These are phyloP conservation scores for Cladosporium cucumerinum DNA, from an alignment of 2,329 filamentous ascomycete species.

Conservation along the genomic window DNA sequence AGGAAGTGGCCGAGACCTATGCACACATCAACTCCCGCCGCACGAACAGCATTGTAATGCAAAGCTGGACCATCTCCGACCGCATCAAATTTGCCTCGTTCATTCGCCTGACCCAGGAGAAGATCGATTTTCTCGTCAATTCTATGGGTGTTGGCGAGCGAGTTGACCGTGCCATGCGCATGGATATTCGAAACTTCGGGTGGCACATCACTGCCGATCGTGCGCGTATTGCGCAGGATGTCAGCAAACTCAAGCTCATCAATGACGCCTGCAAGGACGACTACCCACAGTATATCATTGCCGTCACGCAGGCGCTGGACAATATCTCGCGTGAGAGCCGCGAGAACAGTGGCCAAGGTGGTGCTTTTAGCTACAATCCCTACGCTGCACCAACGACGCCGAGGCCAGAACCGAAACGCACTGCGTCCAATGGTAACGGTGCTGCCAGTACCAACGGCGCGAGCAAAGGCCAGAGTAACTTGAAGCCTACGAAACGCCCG, in stretches of 20 bases:
- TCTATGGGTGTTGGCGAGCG: conserved; percentile 43
- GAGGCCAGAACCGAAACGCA: background rate
- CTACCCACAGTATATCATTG: conserved; percentile 45
- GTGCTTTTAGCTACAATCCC: conserved; percentile 14
- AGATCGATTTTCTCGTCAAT: conserved; percentile 45
- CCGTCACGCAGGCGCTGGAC: conserved; percentile 42
- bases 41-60: conserved; percentile 30
- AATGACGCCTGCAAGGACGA: conserved; percentile 41
- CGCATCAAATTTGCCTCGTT: conserved; percentile 40
- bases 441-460: background rate
- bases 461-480: background rate
- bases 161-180: conserved; percentile 43
- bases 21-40: conserved; percentile 33
- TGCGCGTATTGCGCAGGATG: conserved; percentile 33
- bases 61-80: conserved; percentile 44
- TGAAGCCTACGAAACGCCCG: conserved; percentile 22
- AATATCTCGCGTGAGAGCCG: conserved; percentile 38
- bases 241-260: conserved; percentile 44
- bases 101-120: conserved; percentile 39
- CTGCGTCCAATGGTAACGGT: background rate
- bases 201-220: conserved; percentile 43
- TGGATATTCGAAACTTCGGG: conserved; percentile 47
- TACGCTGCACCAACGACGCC: conserved; percentile 11
- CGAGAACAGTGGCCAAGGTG: conserved; percentile 20
- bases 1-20: conserved; percentile 37